These are phyloP conservation scores for Thymus quinquecostatus DNA, from an alignment of 257 asterid species.

Conservation along the genomic window DNA sequence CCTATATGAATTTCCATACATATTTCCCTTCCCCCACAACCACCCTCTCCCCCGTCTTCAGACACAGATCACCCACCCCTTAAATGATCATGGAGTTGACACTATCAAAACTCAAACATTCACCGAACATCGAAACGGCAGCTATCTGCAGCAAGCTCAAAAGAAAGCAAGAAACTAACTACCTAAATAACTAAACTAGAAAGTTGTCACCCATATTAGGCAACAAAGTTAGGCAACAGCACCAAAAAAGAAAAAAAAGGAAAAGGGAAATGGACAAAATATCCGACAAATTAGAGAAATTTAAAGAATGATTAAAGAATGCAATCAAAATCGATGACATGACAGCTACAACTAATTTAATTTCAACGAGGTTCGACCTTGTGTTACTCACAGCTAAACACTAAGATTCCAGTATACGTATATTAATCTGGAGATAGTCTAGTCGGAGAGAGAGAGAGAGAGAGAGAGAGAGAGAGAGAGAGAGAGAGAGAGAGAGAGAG, in stretches of 20 bases:
- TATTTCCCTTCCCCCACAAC: slow-evolving; percentile 11
- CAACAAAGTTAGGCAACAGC: background rate
- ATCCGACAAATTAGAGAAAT: slow-evolving; percentile 14
- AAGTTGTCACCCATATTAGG: slow-evolving; percentile 7
- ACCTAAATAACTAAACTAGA: background rate
- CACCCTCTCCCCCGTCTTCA: slow-evolving; percentile 3
- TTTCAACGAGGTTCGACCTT: no score
- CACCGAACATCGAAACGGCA: background rate
- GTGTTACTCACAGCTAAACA: no score
- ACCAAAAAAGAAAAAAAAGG: slow-evolving; percentile 1
- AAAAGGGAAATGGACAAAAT: background rate
- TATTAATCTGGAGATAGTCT: no score
- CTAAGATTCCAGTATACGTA: no score
- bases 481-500: no score
- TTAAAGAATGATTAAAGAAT: no score
- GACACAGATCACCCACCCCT: background rate
- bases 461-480: no score
- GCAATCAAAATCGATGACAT: no score
- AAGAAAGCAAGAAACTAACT: slow-evolving; percentile 8
- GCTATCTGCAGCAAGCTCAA: slow-evolving; percentile 27
- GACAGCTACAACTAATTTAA: no score
- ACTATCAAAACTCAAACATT: background rate
- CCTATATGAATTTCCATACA: background rate
- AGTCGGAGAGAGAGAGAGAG: no score
- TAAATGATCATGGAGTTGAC: background rate